Evolutionary conservation across 805 yeast species (phyloP).

Genomic region (Komagataella pseudopastoris): DNA sequence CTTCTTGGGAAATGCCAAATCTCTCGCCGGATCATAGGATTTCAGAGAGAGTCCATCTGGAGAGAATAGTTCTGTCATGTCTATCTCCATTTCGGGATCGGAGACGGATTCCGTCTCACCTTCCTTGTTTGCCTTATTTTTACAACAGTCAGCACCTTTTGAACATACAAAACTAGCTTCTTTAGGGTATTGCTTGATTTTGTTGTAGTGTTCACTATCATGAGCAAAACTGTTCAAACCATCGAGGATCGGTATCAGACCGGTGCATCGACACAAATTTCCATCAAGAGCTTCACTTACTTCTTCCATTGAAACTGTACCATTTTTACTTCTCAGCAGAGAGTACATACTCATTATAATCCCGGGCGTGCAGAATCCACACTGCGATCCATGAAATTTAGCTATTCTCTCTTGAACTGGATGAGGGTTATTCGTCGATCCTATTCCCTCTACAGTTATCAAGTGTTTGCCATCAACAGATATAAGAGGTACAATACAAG

Average conservation of each 20-base stretch:
- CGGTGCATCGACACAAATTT: conserved; percentile 34
- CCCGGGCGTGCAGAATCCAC: conserved; percentile 39
- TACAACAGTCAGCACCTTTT: conserved; percentile 12
- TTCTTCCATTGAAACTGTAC: conserved; percentile 21
- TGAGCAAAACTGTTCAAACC: conserved; percentile 29
- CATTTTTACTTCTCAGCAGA: conserved; percentile 23
- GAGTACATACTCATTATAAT: conserved; percentile 34
- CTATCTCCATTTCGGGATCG: conserved; percentile 16
- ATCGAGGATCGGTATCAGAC: conserved; percentile 34
- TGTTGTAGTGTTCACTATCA: conserved; percentile 17
- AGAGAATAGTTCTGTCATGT: conserved; percentile 18
- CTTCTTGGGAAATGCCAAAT: conserved; percentile 25
- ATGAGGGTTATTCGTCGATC: conserved; percentile 23
- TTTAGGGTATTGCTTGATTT: conserved; percentile 6
- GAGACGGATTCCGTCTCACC: conserved; percentile 5
- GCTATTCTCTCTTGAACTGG: conserved; percentile 37
- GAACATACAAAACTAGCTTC: conserved; percentile 4
- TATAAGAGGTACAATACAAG: conserved; percentile 32
- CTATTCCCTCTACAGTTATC: conserved; percentile 35
- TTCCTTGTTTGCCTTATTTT: conserved; percentile 2
- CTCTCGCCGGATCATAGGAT: conserved; percentile 22
- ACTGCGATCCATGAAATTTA: conserved; percentile 33
- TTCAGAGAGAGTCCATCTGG: conserved; percentile 27
- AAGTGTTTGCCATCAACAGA: conserved; percentile 31
- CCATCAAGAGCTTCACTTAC: conserved; percentile 32